Evolutionary conservation across 805 yeast genomes (phyloP).

Genomic region (Kluyveromyces dobzhanskii): DNA sequence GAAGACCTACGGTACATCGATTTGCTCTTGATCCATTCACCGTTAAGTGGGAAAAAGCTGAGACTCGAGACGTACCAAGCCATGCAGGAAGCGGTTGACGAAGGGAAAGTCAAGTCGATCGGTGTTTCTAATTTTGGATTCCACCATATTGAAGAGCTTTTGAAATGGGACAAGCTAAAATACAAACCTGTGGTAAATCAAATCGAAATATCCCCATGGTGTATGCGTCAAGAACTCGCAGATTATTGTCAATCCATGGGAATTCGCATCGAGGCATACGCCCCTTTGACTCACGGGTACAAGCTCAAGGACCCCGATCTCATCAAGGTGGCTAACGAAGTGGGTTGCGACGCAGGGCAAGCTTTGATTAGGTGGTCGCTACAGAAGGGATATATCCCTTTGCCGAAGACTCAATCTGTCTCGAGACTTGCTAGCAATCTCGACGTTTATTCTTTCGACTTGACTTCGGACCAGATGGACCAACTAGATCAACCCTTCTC

Average conservation of each 20-base stretch:
- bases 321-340: conserved; percentile 39
- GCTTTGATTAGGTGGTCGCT: conserved; percentile 65
- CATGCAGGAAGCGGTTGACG: conserved; percentile 61
- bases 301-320: conserved; percentile 50
- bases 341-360: conserved; percentile 48
- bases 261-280: conserved; percentile 63
- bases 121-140: conserved; percentile 75
- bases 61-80: conserved; percentile 64
- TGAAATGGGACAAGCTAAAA: conserved; percentile 45
- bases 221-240: conserved; percentile 56
- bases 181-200: conserved; percentile 69
- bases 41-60: conserved; percentile 37
- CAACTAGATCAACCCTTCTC: conserved; percentile 42
- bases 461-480: conserved; percentile 35
- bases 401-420: conserved; percentile 55
- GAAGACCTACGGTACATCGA: conserved; percentile 60
- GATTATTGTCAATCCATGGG: conserved; percentile 48
- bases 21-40: conserved; percentile 59
- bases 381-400: conserved; percentile 61
- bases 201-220: conserved; percentile 80
- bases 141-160: conserved; percentile 50
- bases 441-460: conserved; percentile 43
- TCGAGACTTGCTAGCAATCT: conserved; percentile 47
- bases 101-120: conserved; percentile 51
- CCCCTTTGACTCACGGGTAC: conserved; percentile 65